A percentile compares a stretch with the other conserved stretches of the same genome.
Conservation (phyloP, 805 yeast genomes). For the Jamesozyma hellenica region DNA sequence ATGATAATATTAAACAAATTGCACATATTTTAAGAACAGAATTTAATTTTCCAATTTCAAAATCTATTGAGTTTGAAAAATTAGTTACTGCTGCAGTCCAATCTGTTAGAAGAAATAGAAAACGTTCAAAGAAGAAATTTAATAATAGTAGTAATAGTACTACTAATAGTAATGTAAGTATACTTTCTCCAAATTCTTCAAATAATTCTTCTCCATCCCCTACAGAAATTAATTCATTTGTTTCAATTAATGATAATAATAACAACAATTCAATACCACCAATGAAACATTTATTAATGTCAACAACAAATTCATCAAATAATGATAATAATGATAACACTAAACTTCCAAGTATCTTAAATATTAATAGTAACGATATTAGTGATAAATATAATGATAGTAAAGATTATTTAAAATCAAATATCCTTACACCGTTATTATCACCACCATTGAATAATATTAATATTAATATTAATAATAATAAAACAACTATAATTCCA, state of each 20-base stretch:
- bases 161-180: neutral
- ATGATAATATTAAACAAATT: slow-evolving; percentile 64
- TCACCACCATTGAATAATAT: neutral
- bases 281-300: neutral
- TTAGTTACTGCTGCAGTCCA: slow-evolving; percentile 91
- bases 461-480: neutral
- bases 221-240: neutral
- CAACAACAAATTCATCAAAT: neutral
- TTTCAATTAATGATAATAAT: neutral
- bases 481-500: neutral
- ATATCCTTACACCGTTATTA: neutral
- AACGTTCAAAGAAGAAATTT: slow-evolving; percentile 43
- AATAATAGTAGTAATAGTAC: neutral
- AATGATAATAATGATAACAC: neutral
- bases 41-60: slow-evolving; percentile 54
- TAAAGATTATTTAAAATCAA: neutral
- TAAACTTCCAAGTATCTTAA: neutral
- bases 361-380: too few species aligned
- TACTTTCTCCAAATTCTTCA: neutral
- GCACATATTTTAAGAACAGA: slow-evolving; percentile 71
- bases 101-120: slow-evolving; percentile 82
- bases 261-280: neutral
- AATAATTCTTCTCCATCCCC: neutral
- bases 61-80: slow-evolving; percentile 70
- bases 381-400: too few species aligned